phyloP scores from a whole-genome alignment of 441 rosid species.

The Euphorbia corollata region DNA sequence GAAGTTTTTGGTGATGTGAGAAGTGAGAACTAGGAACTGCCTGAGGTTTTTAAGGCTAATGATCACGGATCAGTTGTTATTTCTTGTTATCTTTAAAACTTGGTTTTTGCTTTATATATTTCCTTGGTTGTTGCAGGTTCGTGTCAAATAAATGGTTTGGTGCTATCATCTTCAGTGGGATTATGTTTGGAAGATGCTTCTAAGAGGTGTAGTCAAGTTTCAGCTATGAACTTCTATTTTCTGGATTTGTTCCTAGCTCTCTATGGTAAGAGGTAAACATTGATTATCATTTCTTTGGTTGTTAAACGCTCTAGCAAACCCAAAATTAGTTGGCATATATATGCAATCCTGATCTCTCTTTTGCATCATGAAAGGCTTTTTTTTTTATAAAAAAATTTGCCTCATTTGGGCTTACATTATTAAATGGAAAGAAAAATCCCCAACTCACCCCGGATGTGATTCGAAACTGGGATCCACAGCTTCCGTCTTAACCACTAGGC shows the following conservation, averaged over 20 bases:
- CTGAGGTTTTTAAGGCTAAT: no score
- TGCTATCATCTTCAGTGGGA: constrained; percentile 65
- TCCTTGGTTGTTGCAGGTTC: constrained; percentile 39
- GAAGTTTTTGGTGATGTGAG: no score
- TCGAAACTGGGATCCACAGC: no score
- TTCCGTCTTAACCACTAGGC: no score
- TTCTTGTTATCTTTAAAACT: background rate
- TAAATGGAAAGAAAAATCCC: no score
- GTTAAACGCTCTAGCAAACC: background rate
- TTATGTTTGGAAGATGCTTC: constrained; percentile 55
- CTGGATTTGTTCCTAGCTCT: background rate
- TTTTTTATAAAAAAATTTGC: no score
- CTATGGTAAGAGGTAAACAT: background rate
- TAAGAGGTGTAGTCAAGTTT: constrained; percentile 20
- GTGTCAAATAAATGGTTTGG: constrained; percentile 88
- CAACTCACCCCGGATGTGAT: no score
- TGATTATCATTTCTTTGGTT: background rate
- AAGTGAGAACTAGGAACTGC: no score
- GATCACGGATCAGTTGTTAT: no score
- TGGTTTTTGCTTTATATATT: background rate
- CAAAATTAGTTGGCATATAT: background rate
- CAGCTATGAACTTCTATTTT: background rate
- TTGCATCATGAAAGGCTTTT: background rate
- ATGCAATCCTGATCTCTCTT: background rate
- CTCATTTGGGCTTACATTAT: no score